These are phyloP conservation scores for Colletotrichum sp. DNA, from an alignment of 2,329 filamentous ascomycete genomes.

Conservation along the genomic window DNA sequence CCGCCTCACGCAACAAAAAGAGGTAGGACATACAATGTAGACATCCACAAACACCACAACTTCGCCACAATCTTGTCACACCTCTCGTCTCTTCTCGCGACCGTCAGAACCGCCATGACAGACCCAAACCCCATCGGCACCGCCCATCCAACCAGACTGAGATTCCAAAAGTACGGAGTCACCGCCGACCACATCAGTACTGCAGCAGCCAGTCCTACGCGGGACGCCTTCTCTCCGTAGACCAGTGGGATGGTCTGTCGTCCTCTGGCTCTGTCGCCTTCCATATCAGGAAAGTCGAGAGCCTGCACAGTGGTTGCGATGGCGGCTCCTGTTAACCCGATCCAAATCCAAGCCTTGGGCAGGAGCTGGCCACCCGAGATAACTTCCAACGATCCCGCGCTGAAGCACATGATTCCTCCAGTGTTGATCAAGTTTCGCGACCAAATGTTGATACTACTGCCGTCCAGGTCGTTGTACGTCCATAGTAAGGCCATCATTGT, in stretches of 20 bases:
- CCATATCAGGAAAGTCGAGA: constrained; percentile 28
- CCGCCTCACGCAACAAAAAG: background rate
- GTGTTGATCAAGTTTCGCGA: constrained; percentile 30
- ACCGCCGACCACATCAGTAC: constrained; percentile 10
- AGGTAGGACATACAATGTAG: constrained; percentile 24
- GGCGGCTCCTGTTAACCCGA: constrained; percentile 24
- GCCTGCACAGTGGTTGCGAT: constrained; percentile 31
- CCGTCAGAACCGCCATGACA: constrained; percentile 15
- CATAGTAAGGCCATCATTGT: constrained; percentile 29
- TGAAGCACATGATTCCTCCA: constrained; percentile 30
- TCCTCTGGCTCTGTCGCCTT: constrained; percentile 29
- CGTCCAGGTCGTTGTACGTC: constrained; percentile 35
- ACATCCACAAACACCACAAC: constrained; percentile 29
- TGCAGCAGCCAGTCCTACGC: constrained; percentile 19
- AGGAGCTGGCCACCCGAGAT: constrained; percentile 14
- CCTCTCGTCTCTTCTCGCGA: constrained; percentile 20
- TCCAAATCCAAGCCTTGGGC: constrained; percentile 23
- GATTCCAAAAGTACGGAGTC: background rate
- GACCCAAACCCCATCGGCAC: background rate
- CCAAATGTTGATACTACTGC: constrained; percentile 23
- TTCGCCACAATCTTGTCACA: constrained; percentile 27
- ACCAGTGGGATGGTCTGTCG: constrained; percentile 30
- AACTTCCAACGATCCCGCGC: constrained; percentile 27
- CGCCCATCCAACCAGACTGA: background rate
- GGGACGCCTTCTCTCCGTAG: constrained; percentile 25